Conservation (phyloP, 495 filamentous ascomycete genomes). For the Neurospora tetraspora region DNA sequence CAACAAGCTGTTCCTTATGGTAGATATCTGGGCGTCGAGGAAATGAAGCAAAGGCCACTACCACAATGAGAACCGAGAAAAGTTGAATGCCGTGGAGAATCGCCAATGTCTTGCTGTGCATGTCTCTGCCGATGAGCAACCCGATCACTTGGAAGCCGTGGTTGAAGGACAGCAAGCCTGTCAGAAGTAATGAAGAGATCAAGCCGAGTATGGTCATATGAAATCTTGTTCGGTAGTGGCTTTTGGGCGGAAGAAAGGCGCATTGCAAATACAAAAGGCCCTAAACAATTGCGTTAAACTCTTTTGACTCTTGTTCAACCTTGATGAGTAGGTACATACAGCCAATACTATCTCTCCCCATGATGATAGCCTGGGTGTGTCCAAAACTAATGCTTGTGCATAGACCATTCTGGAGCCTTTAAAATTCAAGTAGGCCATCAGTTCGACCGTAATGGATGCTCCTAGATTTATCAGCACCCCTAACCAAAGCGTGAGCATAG, state of each 20-base stretch:
- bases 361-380: neutral
- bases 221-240: constrained; percentile 20
- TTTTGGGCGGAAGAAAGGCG: constrained; percentile 12
- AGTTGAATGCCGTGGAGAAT: constrained; percentile 17
- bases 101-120: neutral
- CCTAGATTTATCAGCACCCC: constrained; percentile 25
- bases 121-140: neutral
- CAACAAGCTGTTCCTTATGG: constrained; percentile 39
- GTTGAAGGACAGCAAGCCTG: constrained; percentile 15
- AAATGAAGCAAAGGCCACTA: constrained; percentile 26
- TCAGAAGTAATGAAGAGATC: constrained; percentile 21
- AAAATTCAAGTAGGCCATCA: constrained; percentile 8
- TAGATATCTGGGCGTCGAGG: constrained; percentile 53
- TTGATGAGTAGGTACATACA: neutral
- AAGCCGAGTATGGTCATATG: constrained; percentile 19
- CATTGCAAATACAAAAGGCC: constrained; percentile 22
- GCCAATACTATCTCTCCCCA: constrained; percentile 16
- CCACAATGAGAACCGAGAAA: constrained; percentile 7
- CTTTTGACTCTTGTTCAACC: neutral
- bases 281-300: neutral
- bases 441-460: constrained; percentile 16
- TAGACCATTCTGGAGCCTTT: neutral
- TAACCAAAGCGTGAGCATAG: constrained; percentile 26
- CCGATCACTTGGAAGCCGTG: constrained; percentile 12
- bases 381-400: neutral